A percentile compares a stretch with the other conserved stretches of the same genome.
Conservation (phyloP, 2,329 filamentous ascomycete species). For the Pseudocercospora cruenta region DNA sequence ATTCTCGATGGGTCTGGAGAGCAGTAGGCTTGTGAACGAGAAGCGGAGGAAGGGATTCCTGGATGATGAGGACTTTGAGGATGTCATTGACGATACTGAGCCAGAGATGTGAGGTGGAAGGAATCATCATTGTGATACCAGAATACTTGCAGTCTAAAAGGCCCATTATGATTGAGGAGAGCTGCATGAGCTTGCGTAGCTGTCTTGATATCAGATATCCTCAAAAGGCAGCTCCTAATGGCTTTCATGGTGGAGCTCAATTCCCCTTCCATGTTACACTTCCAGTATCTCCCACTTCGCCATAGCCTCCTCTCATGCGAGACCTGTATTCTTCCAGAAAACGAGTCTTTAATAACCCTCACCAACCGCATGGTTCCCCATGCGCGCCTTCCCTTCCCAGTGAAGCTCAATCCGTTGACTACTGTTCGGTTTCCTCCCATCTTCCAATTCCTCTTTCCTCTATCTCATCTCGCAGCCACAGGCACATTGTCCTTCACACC, state of each 20-base stretch:
- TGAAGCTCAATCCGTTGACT: too few relatives aligned
- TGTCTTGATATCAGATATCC: not conserved
- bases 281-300: too few relatives aligned
- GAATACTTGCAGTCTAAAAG: not conserved
- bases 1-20: constrained; percentile 57
- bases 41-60: constrained; percentile 54
- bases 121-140: not conserved
- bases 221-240: too few relatives aligned
- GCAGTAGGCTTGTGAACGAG: constrained; percentile 57
- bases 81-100: constrained; percentile 37
- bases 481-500: constrained; percentile 11
- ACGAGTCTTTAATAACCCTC: too few relatives aligned
- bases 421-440: too few relatives aligned
- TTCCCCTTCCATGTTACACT: too few relatives aligned
- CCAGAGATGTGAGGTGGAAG: constrained; percentile 19
- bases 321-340: too few relatives aligned
- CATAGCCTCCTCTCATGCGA: too few relatives aligned
- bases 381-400: too few relatives aligned
- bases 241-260: too few relatives aligned
- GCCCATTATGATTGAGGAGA: not conserved
- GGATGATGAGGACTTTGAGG: constrained; percentile 56
- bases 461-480: not conserved
- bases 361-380: too few relatives aligned
- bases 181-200: not conserved
- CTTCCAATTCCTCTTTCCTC: too few relatives aligned